These are phyloP conservation scores for Trichoderma endophyticum DNA, from an alignment of 2,329 filamentous ascomycete genomes.

Conservation along the genomic window DNA sequence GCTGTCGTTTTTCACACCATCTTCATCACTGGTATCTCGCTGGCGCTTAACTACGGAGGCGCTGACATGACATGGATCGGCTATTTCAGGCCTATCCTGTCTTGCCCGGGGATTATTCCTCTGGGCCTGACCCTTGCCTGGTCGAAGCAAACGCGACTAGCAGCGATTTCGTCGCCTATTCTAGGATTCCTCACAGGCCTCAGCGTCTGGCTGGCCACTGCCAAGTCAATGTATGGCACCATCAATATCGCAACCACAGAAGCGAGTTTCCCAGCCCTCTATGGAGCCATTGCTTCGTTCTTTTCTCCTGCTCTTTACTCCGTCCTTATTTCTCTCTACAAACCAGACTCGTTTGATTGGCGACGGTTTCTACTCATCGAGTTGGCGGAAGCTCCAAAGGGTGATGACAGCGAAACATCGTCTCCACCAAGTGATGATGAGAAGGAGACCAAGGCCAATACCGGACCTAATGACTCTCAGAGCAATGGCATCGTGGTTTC, in stretches of 20 bases:
- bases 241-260: conserved; percentile 13
- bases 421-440: background rate
- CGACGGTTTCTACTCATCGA: conserved; percentile 10
- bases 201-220: conserved; percentile 12
- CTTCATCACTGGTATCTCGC: conserved; percentile 14
- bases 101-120: conserved; percentile 15
- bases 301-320: conserved; percentile 15
- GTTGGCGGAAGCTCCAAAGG: background rate
- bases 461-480: background rate
- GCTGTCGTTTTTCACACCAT: conserved; percentile 10
- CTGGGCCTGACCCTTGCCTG: conserved; percentile 9
- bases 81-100: conserved; percentile 17
- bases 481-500: background rate
- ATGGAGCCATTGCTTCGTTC: conserved; percentile 12
- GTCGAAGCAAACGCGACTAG: conserved; percentile 12
- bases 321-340: conserved; percentile 4
- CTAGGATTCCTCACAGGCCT: conserved; percentile 8
- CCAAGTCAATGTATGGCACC: conserved; percentile 4
- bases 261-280: conserved; percentile 6
- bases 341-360: conserved; percentile 12
- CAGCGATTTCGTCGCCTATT: conserved; percentile 8
- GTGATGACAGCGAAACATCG: background rate
- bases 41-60: conserved; percentile 16
- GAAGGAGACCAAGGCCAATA: background rate
- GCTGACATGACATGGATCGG: conserved; percentile 18